These are phyloP conservation scores for Acanthamoeba lugdunensis DNA, from an alignment of 208 protist species.

Conservation along the genomic window DNA sequence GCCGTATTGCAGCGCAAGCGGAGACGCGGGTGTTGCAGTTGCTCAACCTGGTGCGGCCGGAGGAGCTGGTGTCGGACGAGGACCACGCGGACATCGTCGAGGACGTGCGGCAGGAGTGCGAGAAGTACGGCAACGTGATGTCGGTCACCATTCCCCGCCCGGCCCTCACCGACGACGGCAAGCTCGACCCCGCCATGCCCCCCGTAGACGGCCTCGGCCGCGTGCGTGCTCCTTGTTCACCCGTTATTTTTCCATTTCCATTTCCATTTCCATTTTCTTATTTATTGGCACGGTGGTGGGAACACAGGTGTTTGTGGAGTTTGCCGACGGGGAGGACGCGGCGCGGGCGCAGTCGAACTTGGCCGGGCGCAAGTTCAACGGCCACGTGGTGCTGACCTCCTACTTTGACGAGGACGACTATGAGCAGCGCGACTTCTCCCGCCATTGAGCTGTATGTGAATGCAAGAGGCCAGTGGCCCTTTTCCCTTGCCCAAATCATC, in stretches of 20 bases:
- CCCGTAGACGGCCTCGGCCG: not conserved
- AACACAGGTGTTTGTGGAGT: conserved; percentile 80
- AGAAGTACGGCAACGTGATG: conserved; percentile 77
- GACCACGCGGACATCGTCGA: conserved; percentile 79
- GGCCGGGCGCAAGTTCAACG: conserved; percentile 79
- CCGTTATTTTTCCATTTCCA: not conserved
- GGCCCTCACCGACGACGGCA: conserved; percentile 47
- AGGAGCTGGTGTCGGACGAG: conserved; percentile 75
- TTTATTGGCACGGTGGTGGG: not conserved
- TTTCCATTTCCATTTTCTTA: too few species aligned
- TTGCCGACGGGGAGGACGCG: conserved; percentile 72
- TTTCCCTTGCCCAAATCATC: too few species aligned
- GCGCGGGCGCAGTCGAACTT: conserved; percentile 70
- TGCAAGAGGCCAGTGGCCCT: too few species aligned
- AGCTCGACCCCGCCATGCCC: not conserved
- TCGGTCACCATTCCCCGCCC: conserved; percentile 78
- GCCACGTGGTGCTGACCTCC: conserved; percentile 73
- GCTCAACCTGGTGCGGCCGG: conserved; percentile 70
- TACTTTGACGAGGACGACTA: conserved; percentile 79
- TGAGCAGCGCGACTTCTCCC: conserved; percentile 51
- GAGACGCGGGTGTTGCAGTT: conserved; percentile 73
- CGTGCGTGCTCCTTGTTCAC: not conserved
- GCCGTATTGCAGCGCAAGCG: conserved; percentile 34
- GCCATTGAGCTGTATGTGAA: not conserved
- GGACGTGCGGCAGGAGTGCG: conserved; percentile 77